These are phyloP conservation scores for Sisymbrium irio DNA, from an alignment of 345 rosid species.

Conservation along the genomic window DNA sequence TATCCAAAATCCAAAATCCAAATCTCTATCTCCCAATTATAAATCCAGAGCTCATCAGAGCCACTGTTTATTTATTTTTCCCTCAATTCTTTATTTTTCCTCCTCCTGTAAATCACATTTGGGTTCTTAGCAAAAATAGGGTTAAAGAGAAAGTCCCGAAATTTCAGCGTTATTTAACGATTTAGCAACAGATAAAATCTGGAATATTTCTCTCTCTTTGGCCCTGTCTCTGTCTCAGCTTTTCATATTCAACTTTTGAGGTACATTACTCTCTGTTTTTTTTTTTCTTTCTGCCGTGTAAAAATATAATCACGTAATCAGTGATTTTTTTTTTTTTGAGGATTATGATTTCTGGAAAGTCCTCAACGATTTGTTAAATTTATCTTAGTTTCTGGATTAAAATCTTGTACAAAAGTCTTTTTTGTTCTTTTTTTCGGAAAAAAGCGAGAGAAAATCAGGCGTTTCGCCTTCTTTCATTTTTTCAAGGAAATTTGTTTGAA, in stretches of 20 bases:
- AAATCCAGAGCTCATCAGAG: background rate
- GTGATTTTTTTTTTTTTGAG: too few relatives aligned
- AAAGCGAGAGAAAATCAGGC: background rate
- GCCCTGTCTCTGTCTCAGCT: background rate
- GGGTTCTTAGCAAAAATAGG: background rate
- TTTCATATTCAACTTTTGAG: slow-evolving; percentile 13
- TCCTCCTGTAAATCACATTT: background rate
- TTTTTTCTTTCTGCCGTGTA: background rate
- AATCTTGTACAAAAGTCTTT: background rate
- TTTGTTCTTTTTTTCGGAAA: background rate
- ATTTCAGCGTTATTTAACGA: background rate
- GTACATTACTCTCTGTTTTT: background rate
- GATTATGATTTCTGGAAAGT: background rate
- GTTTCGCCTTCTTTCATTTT: background rate
- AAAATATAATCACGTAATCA: too few relatives aligned
- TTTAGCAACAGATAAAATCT: slow-evolving; percentile 15
- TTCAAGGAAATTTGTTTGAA: background rate
- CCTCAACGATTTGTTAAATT: background rate
- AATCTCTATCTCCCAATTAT: background rate
- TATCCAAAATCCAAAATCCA: too few relatives aligned
- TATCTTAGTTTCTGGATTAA: background rate
- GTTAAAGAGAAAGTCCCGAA: background rate
- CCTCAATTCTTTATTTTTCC: background rate
- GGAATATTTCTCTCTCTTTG: background rate
- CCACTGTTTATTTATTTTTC: slow-evolving; percentile 11